Conservation (phyloP, 164 flowering plant species). For the Umbellularia californica region DNA sequence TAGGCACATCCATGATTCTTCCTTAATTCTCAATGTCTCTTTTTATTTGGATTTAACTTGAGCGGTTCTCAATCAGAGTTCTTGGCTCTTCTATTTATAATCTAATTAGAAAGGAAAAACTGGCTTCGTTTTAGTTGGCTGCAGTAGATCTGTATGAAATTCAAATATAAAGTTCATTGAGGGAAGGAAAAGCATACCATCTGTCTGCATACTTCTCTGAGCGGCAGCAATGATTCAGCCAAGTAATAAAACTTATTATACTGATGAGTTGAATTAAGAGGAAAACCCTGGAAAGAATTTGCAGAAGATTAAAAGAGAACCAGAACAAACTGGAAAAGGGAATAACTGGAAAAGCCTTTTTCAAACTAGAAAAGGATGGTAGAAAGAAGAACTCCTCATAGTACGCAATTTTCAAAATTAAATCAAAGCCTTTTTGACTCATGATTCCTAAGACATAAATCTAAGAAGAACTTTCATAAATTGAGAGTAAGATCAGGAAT, state of each 20-base stretch:
- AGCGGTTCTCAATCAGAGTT: background rate
- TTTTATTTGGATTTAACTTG: no score
- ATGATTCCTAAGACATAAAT: background rate
- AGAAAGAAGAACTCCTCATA: background rate
- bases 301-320: background rate
- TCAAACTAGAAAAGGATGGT: no score
- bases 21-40: background rate
- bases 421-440: background rate
- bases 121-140: background rate
- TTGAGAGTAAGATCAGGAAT: background rate
- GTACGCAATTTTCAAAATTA: background rate
- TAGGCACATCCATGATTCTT: background rate
- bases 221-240: slow-evolving; percentile 65
- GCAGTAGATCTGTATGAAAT: background rate
- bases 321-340: background rate
- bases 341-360: no score
- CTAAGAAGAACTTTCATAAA: background rate
- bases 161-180: background rate
- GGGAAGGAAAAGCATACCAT: slow-evolving; percentile 52
- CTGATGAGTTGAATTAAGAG: slow-evolving; percentile 85
- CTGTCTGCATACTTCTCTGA: slow-evolving; percentile 52
- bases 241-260: slow-evolving; percentile 76
- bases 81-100: background rate
- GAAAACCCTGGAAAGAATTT: slow-evolving; percentile 59
- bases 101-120: background rate